These are phyloP conservation scores for Podospora anserina DNA, from an alignment of 495 filamentous ascomycete genomes.

Conservation along the genomic window DNA sequence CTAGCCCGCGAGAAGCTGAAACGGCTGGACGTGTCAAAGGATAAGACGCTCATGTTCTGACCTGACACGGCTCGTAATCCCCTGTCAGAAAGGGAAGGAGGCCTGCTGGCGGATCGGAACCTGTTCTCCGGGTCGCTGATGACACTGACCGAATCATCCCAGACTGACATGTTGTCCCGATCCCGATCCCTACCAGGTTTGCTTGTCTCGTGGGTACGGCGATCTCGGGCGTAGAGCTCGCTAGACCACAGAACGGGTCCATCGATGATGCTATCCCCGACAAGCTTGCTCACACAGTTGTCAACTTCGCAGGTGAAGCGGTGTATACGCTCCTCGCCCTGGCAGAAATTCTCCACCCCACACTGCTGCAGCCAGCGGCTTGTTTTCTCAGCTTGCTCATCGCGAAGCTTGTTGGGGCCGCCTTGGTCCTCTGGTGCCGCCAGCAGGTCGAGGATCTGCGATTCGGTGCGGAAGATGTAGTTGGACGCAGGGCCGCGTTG, in stretches of 20 bases:
- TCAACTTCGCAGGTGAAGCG: slow-evolving; percentile 90
- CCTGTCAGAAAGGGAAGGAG: slow-evolving; percentile 37
- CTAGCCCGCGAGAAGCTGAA: slow-evolving; percentile 56
- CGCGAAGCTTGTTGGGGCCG: slow-evolving; percentile 90
- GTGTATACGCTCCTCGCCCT: slow-evolving; percentile 92
- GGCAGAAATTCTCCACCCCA: slow-evolving; percentile 89
- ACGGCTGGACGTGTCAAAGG: slow-evolving; percentile 60
- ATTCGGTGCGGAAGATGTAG: slow-evolving; percentile 77
- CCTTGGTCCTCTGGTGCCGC: slow-evolving; percentile 80
- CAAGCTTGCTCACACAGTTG: slow-evolving; percentile 78
- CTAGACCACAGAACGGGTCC: slow-evolving; percentile 91
- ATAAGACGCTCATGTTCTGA: slow-evolving; percentile 60
- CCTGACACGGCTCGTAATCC: slow-evolving; percentile 53
- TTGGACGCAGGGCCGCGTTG: slow-evolving; percentile 59
- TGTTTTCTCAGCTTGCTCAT: slow-evolving; percentile 88
- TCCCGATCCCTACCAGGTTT: slow-evolving; percentile 41
- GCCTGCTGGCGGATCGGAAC: slow-evolving; percentile 37
- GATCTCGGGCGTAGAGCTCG: slow-evolving; percentile 78
- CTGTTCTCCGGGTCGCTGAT: slow-evolving; percentile 50
- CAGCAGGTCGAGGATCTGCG: slow-evolving; percentile 83
- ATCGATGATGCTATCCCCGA: slow-evolving; percentile 81
- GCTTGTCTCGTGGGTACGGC: slow-evolving; percentile 68
- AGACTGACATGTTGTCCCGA: slow-evolving; percentile 40
- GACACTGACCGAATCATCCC: slow-evolving; percentile 53
- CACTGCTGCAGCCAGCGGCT: slow-evolving; percentile 77